Evolutionary conservation across 805 yeast species (phyloP).

Genomic region (Saccharomycopsis oosterbeekiorum): DNA sequence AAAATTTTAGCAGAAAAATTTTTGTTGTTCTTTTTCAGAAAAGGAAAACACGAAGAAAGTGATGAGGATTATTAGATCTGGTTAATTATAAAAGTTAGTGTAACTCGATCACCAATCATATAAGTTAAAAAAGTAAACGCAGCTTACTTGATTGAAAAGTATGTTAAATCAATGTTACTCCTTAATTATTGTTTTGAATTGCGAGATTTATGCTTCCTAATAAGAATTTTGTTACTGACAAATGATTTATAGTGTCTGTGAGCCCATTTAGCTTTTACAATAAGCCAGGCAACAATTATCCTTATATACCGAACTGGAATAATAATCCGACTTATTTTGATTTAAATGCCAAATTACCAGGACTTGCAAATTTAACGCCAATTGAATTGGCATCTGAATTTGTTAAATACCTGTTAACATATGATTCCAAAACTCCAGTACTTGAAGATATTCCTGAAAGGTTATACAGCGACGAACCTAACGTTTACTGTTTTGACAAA

Average conservation of each 20-base stretch:
- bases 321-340: conserved; percentile 16
- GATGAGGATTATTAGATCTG: not conserved
- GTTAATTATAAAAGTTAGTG: not conserved
- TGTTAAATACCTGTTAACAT: conserved; percentile 44
- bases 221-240: not conserved
- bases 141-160: not conserved
- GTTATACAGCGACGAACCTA: conserved; percentile 42
- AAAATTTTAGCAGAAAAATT: not conserved
- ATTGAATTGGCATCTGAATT: conserved; percentile 53
- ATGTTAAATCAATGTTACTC: not conserved
- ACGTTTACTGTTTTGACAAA: conserved; percentile 58
- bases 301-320: not conserved
- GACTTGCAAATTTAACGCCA: conserved; percentile 42
- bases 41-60: not conserved
- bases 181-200: no score
- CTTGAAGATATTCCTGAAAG: conserved; percentile 32
- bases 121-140: no score
- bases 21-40: not conserved
- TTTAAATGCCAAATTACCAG: conserved; percentile 33
- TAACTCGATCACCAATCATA: not conserved
- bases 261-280: not conserved
- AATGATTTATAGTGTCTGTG: not conserved
- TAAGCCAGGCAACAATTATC: not conserved
- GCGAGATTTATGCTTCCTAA: not conserved
- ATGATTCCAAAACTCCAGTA: conserved; percentile 50